Conservation (phyloP, 345 rosid genomes). For the Triadica sebifera region DNA sequence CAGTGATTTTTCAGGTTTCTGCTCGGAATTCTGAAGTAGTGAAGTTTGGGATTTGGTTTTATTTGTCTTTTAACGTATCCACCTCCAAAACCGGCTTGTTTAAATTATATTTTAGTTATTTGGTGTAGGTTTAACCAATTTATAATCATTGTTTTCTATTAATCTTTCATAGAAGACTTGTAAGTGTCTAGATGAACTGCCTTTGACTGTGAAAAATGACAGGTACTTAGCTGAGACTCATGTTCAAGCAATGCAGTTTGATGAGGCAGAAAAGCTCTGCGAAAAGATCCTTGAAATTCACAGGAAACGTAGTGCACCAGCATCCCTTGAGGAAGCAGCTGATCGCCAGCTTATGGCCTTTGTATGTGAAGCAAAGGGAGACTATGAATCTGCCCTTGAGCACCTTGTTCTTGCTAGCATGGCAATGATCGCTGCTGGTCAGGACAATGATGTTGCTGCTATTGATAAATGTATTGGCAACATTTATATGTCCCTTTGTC, state of each 20-base stretch:
- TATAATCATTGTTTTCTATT: neutral
- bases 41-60: neutral
- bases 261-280: slow-evolving; percentile 87
- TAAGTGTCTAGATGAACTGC: neutral
- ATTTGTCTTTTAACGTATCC: neutral
- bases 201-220: slow-evolving; percentile 18
- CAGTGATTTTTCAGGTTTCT: too few relatives aligned
- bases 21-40: too few relatives aligned
- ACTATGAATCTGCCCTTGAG: slow-evolving; percentile 84
- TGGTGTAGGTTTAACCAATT: neutral
- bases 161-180: neutral
- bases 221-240: slow-evolving; percentile 95
- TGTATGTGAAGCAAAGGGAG: slow-evolving; percentile 91
- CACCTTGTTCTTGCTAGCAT: slow-evolving; percentile 97
- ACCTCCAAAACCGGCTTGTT: neutral
- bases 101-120: neutral
- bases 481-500: slow-evolving; percentile 70
- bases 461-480: slow-evolving; percentile 94
- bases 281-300: slow-evolving; percentile 86
- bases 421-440: slow-evolving; percentile 90
- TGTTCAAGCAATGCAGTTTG: slow-evolving; percentile 97
- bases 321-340: slow-evolving; percentile 88
- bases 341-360: slow-evolving; percentile 92
- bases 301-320: slow-evolving; percentile 76
- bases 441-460: slow-evolving; percentile 86